Conservation (phyloP, 163 green algal species). For the Volvox carteri region DNA sequence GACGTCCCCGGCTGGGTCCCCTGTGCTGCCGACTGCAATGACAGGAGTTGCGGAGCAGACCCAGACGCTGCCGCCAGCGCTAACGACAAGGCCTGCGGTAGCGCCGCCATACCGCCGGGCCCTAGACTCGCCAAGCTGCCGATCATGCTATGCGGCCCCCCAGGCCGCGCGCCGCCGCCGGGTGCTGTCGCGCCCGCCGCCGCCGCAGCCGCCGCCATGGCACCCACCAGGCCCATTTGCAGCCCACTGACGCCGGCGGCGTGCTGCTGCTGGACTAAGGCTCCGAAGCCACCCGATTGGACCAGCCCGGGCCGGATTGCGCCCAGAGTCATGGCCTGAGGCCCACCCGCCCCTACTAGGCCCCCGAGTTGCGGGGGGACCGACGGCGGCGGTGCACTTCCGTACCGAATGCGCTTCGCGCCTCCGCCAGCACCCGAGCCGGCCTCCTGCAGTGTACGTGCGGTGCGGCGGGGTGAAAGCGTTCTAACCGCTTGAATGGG, state of each 20-base stretch:
- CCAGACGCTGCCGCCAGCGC: conserved; percentile 30
- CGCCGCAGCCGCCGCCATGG: neutral
- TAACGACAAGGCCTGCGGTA: conserved; percentile 32
- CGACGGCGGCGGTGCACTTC: conserved; percentile 7
- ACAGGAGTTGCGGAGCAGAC: neutral
- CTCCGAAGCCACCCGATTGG: neutral
- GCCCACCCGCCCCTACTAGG: neutral
- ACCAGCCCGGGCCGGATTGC: neutral
- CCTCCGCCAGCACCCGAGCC: neutral
- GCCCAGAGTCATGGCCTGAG: neutral
- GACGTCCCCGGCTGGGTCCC: neutral
- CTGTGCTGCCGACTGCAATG: neutral
- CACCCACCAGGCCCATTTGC: neutral
- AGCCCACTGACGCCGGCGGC: neutral
- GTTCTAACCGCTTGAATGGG: no score
- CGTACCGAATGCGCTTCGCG: conserved; percentile 26
- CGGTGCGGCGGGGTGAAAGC: no score
- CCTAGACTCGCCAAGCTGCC: conserved; percentile 4
- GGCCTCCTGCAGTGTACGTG: neutral
- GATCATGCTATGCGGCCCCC: neutral
- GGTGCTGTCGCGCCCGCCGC: neutral
- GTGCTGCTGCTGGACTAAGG: neutral
- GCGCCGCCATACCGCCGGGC: neutral
- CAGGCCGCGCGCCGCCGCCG: neutral
- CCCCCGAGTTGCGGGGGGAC: neutral